These are phyloP conservation scores for Eutrema yunnanense DNA, from an alignment of 345 rosid species.

Conservation along the genomic window DNA sequence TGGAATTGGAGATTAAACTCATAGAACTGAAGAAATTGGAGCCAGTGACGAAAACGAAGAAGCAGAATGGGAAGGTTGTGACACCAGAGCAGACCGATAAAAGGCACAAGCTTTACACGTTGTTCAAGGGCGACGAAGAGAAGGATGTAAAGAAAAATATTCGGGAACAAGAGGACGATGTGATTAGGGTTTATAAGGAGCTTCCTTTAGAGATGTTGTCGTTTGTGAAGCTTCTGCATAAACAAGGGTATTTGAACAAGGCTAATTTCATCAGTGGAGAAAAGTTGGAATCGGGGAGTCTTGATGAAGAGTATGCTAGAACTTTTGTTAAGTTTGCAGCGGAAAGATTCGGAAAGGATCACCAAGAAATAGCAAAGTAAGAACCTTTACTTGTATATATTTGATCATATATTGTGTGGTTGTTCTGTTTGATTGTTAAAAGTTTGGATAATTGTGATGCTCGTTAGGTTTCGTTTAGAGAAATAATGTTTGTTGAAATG, in stretches of 20 bases:
- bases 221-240: constrained; percentile 49
- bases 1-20: constrained; percentile 40
- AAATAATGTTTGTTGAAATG: not conserved
- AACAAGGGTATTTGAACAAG: constrained; percentile 53
- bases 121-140: constrained; percentile 20
- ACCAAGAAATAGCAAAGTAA: constrained; percentile 75
- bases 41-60: constrained; percentile 8
- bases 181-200: constrained; percentile 38
- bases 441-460: not conserved
- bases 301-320: constrained; percentile 51
- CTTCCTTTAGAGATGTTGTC: constrained; percentile 44
- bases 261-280: constrained; percentile 53
- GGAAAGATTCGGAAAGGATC: constrained; percentile 52
- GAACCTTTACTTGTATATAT: constrained; percentile 10
- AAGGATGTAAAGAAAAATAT: not conserved
- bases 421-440: not conserved
- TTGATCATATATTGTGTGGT: not conserved
- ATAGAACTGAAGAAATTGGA: constrained; percentile 32
- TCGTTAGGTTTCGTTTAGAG: not conserved
- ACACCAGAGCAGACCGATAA: constrained; percentile 1
- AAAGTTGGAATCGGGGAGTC: constrained; percentile 41
- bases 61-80: not conserved
- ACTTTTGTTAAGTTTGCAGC: constrained; percentile 54
- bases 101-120: constrained; percentile 14
- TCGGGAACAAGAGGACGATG: constrained; percentile 1